These are phyloP conservation scores for Uncinocarpus reesii DNA, from an alignment of 2,329 filamentous ascomycete genomes.

Conservation along the genomic window DNA sequence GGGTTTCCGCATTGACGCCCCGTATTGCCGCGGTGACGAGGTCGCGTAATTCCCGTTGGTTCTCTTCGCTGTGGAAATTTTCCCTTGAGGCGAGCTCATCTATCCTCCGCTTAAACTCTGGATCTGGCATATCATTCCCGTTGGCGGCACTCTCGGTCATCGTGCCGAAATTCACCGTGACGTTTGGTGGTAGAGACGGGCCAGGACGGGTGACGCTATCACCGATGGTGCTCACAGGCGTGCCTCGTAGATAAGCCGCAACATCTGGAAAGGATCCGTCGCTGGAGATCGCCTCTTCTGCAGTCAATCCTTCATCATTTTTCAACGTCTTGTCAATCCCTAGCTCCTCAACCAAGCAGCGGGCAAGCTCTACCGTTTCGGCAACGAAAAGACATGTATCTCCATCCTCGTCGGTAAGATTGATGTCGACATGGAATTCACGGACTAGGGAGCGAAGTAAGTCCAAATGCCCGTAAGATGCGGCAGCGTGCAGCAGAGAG, in stretches of 20 bases:
- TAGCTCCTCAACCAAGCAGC: conserved; percentile 71
- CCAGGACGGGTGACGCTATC: conserved; percentile 37
- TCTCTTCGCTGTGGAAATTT: conserved; percentile 71
- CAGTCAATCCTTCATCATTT: conserved; percentile 68
- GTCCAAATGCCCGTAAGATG: conserved; percentile 79
- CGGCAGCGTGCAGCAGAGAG: conserved; percentile 82
- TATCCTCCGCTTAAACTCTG: conserved; percentile 74
- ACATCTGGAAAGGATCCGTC: conserved; percentile 72
- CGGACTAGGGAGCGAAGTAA: conserved; percentile 65
- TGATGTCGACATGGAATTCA: conserved; percentile 67
- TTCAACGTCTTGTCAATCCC: conserved; percentile 54
- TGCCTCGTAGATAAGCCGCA: conserved; percentile 55
- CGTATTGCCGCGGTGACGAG: conserved; percentile 71
- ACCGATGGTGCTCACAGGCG: conserved; percentile 23
- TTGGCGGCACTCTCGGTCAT: conserved; percentile 50
- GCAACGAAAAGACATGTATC: conserved; percentile 94
- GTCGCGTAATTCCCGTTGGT: conserved; percentile 66
- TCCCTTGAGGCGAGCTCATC: conserved; percentile 75
- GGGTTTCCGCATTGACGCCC: conserved; percentile 50
- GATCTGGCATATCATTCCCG: conserved; percentile 58
- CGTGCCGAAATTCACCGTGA: conserved; percentile 67
- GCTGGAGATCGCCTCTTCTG: conserved; percentile 64
- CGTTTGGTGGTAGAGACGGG: conserved; percentile 60
- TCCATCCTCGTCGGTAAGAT: conserved; percentile 78
- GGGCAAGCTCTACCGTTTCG: conserved; percentile 69